Percentiles rank a stretch among this genome's conserved stretches.
These are phyloP conservation scores for Pseudocercospora fijiensis DNA, from an alignment of 2,329 filamentous ascomycete genomes.

Conservation along the genomic window DNA sequence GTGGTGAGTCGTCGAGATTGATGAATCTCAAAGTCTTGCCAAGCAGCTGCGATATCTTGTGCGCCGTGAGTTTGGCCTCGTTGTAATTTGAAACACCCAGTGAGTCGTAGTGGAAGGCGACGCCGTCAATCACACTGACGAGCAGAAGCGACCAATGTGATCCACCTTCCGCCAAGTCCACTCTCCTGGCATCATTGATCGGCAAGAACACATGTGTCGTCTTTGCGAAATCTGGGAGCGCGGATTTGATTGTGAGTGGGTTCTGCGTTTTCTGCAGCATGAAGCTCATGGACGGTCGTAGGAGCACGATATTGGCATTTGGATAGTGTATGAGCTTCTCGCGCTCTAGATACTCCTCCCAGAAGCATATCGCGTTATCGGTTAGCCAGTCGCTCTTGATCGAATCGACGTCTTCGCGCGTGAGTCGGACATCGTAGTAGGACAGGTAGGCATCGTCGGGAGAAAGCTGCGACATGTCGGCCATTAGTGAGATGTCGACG, in stretches of 20 bases:
- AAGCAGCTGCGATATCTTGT: slow-evolving; percentile 69
- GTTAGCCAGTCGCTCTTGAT: slow-evolving; percentile 94
- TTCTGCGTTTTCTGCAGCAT: slow-evolving; percentile 75
- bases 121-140: slow-evolving; percentile 81
- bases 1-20: slow-evolving; percentile 78
- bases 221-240: slow-evolving; percentile 74
- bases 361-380: slow-evolving; percentile 96
- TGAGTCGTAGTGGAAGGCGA: slow-evolving; percentile 96
- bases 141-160: slow-evolving; percentile 93
- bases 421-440: slow-evolving; percentile 67
- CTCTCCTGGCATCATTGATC: slow-evolving; percentile 82
- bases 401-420: slow-evolving; percentile 81
- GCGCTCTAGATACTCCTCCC: slow-evolving; percentile 94
- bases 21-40: slow-evolving; percentile 69
- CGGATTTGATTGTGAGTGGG: slow-evolving; percentile 58
- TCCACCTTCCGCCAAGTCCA: slow-evolving; percentile 77
- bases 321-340: slow-evolving; percentile 80
- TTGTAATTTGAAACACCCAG: slow-evolving; percentile 71
- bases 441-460: slow-evolving; percentile 69
- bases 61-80: slow-evolving; percentile 68
- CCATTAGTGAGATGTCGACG: slow-evolving; percentile 1
- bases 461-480: slow-evolving; percentile 43
- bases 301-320: slow-evolving; percentile 80
- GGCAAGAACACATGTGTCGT: slow-evolving; percentile 94
- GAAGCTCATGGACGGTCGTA: slow-evolving; percentile 90